Conservation (phyloP, 495 filamentous ascomycete genomes). For the Aspergillus coremiiformis region DNA sequence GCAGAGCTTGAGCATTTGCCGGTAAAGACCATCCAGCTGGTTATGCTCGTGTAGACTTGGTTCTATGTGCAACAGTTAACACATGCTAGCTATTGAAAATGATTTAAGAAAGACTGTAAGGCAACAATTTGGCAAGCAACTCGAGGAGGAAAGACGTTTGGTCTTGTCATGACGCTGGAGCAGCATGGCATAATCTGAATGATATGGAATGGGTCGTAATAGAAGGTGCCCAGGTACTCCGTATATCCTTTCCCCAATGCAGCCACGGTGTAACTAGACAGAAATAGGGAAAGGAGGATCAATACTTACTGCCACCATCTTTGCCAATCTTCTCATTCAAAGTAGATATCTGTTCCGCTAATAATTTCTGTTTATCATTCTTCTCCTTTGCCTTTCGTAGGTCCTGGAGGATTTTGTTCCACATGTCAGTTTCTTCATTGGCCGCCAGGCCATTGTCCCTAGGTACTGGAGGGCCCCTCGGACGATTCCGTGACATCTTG, state of each 20-base stretch:
- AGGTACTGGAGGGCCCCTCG: conserved; percentile 31
- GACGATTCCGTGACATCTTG: conserved; percentile 42
- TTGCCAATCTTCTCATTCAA: conserved; percentile 44
- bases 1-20: conserved; percentile 55
- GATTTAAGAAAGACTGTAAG: not conserved
- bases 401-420: conserved; percentile 55
- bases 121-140: not conserved
- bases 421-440: conserved; percentile 58
- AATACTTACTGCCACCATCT: conserved; percentile 37
- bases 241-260: not conserved
- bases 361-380: conserved; percentile 44
- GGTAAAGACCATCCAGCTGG: conserved; percentile 50
- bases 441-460: conserved; percentile 44
- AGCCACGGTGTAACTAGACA: not conserved
- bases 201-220: not conserved
- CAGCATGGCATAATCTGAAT: not conserved
- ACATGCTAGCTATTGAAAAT: conserved; percentile 5
- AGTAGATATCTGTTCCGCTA: conserved; percentile 47
- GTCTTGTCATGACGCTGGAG: not conserved
- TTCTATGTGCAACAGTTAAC: conserved; percentile 19
- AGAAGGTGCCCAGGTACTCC: not conserved
- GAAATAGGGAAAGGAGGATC: conserved; percentile 1
- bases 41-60: conserved; percentile 36
- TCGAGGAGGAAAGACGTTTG: not conserved
- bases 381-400: conserved; percentile 54